Evolutionary conservation across 371 early-diverging fungal species (phyloP), one percentile per base, ranked within the genome.

Genomic region (Gilbertella persicaria): DNA sequence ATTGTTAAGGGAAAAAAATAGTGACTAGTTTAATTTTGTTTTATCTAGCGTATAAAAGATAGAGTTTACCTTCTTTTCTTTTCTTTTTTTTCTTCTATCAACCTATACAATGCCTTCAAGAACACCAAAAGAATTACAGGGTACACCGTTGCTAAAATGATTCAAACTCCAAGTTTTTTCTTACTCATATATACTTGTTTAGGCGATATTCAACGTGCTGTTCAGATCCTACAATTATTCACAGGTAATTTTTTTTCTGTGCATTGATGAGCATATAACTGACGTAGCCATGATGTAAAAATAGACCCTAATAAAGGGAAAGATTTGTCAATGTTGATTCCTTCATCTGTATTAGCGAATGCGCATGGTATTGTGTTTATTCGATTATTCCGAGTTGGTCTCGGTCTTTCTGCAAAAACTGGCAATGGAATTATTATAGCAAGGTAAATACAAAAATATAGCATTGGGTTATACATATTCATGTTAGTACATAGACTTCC

Each of bases 341-440:
- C 75, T 6, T 42, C 50, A 26, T 54, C 40, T 40, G 47, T 74
- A 4, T 43, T 74, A 8, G 45, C 48, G 2, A 61, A 71, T 38
- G 75, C 75, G 10, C 75, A 70, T 50, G 75, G 75, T 4, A 52
- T 74, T 10, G 47, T 70, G 2, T 62, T 74, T 44, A 66, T 74
- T 47, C 67, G 75, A 10, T 43, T 70, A 0, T 53, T 54, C 39
- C 60, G 63, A 28, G 51, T 60, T 10, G 75, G 71, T n/a, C 55
- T 74, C 6, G 37, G 60, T 55, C 20, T 74, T 16, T 67, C 69
- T 6, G 66, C 62, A 16, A 74, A 65, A 37, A 46, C 48, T 25
- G 75, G 75, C 14, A 70, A 63, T 3, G 75, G 75, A 16, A 57
- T 74, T 23, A 70, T 74, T 33, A 68, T 74, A 45, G 75, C 68